Evolutionary conservation across 176 grass and related monocot genomes (phyloP), one percentile per base, ranked within the genome.

Genomic region (Juncus inflexus): DNA sequence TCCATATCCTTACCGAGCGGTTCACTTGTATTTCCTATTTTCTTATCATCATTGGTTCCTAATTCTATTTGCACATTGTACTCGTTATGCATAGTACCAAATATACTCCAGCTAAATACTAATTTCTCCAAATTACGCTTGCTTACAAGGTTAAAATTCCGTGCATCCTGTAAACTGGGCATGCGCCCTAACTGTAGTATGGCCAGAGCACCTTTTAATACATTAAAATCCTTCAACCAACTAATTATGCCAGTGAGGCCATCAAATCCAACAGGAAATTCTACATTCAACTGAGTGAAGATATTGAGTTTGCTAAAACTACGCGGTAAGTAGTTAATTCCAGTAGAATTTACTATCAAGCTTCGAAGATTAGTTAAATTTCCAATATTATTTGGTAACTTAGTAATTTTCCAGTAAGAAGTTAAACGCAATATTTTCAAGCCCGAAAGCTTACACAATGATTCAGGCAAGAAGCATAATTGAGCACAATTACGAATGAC

Each of bases 371-470:
- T 19, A 42, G 52, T 70, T 14, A 78, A 50, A 4, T 53, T 15
- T 40, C 76, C 65, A 6, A 70, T 78, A 41, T 67, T 43, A 52
- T 49, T 35, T 16, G 76, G 76, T 45, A 78, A 65, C 40, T 47
- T 14, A 36, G 40, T 65, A 7, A 65, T n/a, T 42, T 7, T 65
- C 43, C 16, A 52, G 16, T 10, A 63, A 60, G 58, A 53, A 5
- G 52, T 42, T 37, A 42, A 41, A 49, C 42, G 37, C 12, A 50
- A 16, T 50, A 12, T 62, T 7, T 52, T 9, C n/a, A 37, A 67
- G 15, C 9, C 58, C 7, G n/a, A 16, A 2, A 50, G 42, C n/a
- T 8, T 43, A 65, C 38, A 65, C 16, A 65, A n/a, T 12, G 62
- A 41, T 47, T 65, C 62, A 15, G 74, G 63, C 64, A 77, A 52